phyloP scores from a whole-genome alignment of 371 early-diverging fungal genomes.

The Circinella umbellata region DNA sequence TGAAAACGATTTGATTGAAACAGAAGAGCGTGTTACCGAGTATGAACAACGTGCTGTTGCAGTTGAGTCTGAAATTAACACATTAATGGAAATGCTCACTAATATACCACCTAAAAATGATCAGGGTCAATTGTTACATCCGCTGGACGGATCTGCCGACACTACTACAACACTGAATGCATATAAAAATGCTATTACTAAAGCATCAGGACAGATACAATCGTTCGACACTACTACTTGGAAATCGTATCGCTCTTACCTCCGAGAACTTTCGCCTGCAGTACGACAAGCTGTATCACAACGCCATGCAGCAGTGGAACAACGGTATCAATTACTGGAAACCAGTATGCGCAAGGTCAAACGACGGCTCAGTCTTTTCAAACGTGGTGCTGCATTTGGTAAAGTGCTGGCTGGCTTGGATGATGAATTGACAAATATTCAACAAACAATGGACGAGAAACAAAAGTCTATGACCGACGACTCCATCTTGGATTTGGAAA shows the following conservation, averaged over 20 bases:
- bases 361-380: conserved; percentile 26
- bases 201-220: conserved; percentile 3
- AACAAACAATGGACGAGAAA: conserved; percentile 25
- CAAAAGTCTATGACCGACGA: conserved; percentile 26
- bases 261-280: conserved; percentile 17
- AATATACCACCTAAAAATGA: conserved; percentile 15
- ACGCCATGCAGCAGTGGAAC: conserved; percentile 17
- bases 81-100: neutral
- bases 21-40: conserved; percentile 32
- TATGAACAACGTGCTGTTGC: conserved; percentile 27
- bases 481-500: conserved; percentile 40
- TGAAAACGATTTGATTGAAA: conserved; percentile 34
- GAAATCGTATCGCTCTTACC: conserved; percentile 26
- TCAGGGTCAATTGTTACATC: conserved; percentile 17
- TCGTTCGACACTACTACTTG: conserved; percentile 30
- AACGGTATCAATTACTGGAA: conserved; percentile 13
- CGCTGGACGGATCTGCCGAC: conserved; percentile 29
- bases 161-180: neutral
- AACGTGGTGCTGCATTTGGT: conserved; percentile 41
- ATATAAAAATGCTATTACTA: conserved; percentile 10
- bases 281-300: conserved; percentile 18
- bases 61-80: conserved; percentile 7
- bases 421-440: conserved; percentile 44
- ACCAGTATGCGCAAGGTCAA: conserved; percentile 21
- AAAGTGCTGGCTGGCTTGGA: conserved; percentile 34